phyloP scores from a whole-genome alignment of 2,329 filamentous ascomycete genomes.

The Nemania diffusa region DNA sequence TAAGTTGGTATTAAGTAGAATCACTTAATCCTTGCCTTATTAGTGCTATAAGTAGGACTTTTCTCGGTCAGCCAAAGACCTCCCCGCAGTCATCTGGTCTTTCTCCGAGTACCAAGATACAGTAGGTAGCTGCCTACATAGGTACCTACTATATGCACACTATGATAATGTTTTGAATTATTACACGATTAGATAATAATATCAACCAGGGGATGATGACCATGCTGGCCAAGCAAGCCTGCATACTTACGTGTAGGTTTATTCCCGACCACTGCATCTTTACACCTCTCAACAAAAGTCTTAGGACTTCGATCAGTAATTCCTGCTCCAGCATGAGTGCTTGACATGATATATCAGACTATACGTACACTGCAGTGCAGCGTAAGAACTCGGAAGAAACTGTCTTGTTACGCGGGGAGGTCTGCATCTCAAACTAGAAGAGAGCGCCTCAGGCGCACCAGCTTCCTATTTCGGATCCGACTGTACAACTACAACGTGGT shows the following conservation, averaged over 20 bases:
- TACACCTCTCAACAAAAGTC: background rate
- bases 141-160: background rate
- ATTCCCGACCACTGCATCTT: background rate
- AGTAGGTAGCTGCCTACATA: background rate
- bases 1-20: background rate
- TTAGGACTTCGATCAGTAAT: background rate
- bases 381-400: constrained; percentile 3
- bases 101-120: background rate
- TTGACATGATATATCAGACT: background rate
- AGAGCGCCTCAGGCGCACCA: constrained; percentile 4
- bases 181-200: background rate
- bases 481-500: constrained; percentile 28
- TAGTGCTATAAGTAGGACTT: background rate
- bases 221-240: background rate
- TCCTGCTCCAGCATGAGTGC: background rate
- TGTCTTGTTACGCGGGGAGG: constrained; percentile 13
- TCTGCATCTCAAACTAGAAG: constrained; percentile 4
- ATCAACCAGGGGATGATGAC: background rate
- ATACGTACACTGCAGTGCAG: background rate
- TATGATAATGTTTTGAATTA: background rate
- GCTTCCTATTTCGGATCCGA: constrained; percentile 29
- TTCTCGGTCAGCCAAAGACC: background rate
- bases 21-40: background rate
- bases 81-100: background rate
- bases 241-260: background rate